A percentile compares a stretch with the other conserved stretches of the same genome.
These are phyloP conservation scores for Choiromyces venosus DNA, from an alignment of 495 filamentous ascomycete genomes.

Conservation along the genomic window DNA sequence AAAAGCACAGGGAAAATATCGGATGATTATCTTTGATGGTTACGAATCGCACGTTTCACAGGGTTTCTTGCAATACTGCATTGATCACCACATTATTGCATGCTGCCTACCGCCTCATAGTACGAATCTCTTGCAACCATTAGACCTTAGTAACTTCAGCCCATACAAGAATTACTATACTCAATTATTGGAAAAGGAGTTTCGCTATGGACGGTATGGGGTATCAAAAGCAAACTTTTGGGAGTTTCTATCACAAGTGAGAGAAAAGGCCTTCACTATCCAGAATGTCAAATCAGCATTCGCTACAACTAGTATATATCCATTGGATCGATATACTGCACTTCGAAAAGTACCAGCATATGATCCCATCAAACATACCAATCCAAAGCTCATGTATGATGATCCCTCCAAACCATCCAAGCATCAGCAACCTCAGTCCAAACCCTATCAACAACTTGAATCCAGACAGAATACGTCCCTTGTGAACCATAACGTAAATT, in stretches of 20 bases:
- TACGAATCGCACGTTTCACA: background rate
- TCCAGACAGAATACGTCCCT: too few relatives aligned
- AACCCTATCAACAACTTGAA: too few relatives aligned
- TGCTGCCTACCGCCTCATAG: conserved; percentile 1
- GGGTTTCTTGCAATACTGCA: conserved; percentile 1
- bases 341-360: conserved; percentile 6
- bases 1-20: background rate
- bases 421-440: too few relatives aligned
- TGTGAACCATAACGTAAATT: too few relatives aligned
- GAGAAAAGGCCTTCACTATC: conserved; percentile 1
- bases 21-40: conserved; percentile 5
- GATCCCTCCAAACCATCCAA: too few relatives aligned
- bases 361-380: background rate
- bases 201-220: conserved; percentile 2
- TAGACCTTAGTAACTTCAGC: conserved; percentile 5
- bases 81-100: background rate
- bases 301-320: conserved; percentile 3
- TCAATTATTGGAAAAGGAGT: background rate
- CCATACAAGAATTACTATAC: conserved; percentile 5
- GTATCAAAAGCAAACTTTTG: too few relatives aligned
- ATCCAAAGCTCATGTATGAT: background rate
- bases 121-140: conserved; percentile 5
- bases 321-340: conserved; percentile 1
- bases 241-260: background rate
- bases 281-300: conserved; percentile 7